Percentiles rank a stretch among this genome's conserved stretches.
phyloP scores from a whole-genome alignment of 371 early-diverging fungal species.

The Lichtheimia ornata region DNA sequence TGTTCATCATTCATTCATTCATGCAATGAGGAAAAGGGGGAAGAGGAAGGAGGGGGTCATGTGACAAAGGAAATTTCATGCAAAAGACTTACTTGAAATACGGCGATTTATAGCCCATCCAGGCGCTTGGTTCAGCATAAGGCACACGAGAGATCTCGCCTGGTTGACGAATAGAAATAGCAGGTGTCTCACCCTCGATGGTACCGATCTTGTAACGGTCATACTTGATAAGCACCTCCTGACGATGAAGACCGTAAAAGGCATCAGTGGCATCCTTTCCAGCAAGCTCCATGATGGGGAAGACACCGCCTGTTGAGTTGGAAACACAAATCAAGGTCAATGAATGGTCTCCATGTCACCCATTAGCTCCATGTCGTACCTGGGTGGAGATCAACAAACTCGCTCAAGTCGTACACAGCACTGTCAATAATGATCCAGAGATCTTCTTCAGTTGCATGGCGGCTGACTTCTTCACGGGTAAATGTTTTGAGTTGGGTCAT shows the following conservation, averaged over 20 bases:
- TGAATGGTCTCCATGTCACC: background rate
- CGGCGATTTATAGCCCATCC: constrained; percentile 56
- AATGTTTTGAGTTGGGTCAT: constrained; percentile 44
- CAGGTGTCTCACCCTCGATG: constrained; percentile 38
- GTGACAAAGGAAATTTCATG: background rate
- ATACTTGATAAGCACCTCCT: constrained; percentile 59
- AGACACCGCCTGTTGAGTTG: constrained; percentile 70
- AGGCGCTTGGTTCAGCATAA: constrained; percentile 53
- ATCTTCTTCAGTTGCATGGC: constrained; percentile 77
- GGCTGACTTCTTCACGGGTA: constrained; percentile 76
- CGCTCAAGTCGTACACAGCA: constrained; percentile 89
- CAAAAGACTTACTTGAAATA: constrained; percentile 42
- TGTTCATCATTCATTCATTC: too few relatives aligned
- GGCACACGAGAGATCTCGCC: constrained; percentile 44
- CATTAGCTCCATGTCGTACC: constrained; percentile 47
- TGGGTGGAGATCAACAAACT: constrained; percentile 64
- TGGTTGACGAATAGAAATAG: constrained; percentile 26
- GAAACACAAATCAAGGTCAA: background rate
- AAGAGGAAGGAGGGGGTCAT: too few relatives aligned
- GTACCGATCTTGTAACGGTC: constrained; percentile 44
- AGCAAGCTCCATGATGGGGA: constrained; percentile 67
- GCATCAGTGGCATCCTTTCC: constrained; percentile 77
- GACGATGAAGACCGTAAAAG: constrained; percentile 72
- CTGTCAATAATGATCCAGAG: constrained; percentile 88
- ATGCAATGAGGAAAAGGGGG: too few relatives aligned